Percentiles rank a stretch among this genome's conserved stretches.
These are phyloP conservation scores for Vickermania ingenoplastis DNA, from an alignment of 208 protist genomes.

Conservation along the genomic window DNA sequence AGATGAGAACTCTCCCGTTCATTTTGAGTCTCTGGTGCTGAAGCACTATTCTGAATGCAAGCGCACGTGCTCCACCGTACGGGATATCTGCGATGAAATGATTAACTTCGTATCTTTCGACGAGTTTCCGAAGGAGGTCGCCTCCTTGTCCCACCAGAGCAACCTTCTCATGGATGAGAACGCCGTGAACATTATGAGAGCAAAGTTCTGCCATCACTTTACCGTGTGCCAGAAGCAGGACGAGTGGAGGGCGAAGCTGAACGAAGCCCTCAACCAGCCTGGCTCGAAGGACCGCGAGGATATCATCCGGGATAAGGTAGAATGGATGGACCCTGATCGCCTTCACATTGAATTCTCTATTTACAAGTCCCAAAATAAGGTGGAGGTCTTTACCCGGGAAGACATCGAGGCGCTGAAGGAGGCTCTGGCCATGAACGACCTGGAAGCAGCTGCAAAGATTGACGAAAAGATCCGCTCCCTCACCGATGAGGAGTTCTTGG, in stretches of 20 bases:
- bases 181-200: neutral
- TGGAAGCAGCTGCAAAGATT: neutral
- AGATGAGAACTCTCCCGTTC: neutral
- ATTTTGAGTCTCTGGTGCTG: conserved; percentile 14
- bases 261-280: conserved; percentile 1
- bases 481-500: neutral
- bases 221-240: conserved; percentile 3
- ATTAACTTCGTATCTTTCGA: conserved; percentile 20
- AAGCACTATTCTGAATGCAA: conserved; percentile 13
- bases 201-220: neutral
- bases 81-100: conserved; percentile 18
- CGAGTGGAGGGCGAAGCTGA: conserved; percentile 6
- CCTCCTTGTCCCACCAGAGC: neutral
- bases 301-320: neutral
- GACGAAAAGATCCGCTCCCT: neutral
- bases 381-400: neutral
- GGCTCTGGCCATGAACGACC: neutral
- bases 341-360: neutral
- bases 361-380: neutral
- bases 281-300: neutral
- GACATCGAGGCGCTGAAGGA: neutral
- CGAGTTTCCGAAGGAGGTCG: conserved; percentile 5
- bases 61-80: conserved; percentile 19
- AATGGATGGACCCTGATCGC: neutral
- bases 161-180: neutral